Evolutionary conservation across 768 basidiomycete genomes (phyloP).

Genomic region (Clavulina sp.): DNA sequence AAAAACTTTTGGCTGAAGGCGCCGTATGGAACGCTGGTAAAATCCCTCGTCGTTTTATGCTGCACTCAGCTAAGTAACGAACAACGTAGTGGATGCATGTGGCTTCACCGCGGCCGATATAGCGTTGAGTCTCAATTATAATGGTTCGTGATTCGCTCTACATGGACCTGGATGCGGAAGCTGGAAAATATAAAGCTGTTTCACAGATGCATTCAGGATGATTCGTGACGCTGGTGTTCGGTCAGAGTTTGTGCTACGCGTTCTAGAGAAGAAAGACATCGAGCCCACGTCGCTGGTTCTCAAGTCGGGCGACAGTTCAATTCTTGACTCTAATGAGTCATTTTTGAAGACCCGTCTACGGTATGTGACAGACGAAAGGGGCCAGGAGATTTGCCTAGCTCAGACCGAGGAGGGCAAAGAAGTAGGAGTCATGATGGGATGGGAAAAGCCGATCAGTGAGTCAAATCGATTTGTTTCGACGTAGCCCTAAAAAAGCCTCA

Average conservation of each 20-base stretch:
- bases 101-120: slow-evolving; percentile 81
- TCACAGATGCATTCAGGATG: slow-evolving; percentile 52
- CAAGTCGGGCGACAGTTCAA: slow-evolving; percentile 33
- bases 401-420: slow-evolving; percentile 45
- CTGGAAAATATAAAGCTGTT: background rate
- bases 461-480: slow-evolving; percentile 3
- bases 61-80: slow-evolving; percentile 12
- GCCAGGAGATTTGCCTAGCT: slow-evolving; percentile 70
- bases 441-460: slow-evolving; percentile 73
- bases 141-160: slow-evolving; percentile 17
- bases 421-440: slow-evolving; percentile 99
- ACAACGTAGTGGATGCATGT: slow-evolving; percentile 46
- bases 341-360: slow-evolving; percentile 57
- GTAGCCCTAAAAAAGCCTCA: background rate
- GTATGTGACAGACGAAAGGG: slow-evolving; percentile 49
- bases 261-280: slow-evolving; percentile 22
- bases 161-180: background rate
- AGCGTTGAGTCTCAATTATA: slow-evolving; percentile 70
- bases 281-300: slow-evolving; percentile 23
- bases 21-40: slow-evolving; percentile 82
- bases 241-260: slow-evolving; percentile 58
- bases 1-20: slow-evolving; percentile 55
- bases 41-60: slow-evolving; percentile 10
- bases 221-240: slow-evolving; percentile 90
- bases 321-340: slow-evolving; percentile 41